These are phyloP conservation scores for Pestalotiopsis sp. DNA, from an alignment of 2,329 filamentous ascomycete genomes.

Conservation along the genomic window DNA sequence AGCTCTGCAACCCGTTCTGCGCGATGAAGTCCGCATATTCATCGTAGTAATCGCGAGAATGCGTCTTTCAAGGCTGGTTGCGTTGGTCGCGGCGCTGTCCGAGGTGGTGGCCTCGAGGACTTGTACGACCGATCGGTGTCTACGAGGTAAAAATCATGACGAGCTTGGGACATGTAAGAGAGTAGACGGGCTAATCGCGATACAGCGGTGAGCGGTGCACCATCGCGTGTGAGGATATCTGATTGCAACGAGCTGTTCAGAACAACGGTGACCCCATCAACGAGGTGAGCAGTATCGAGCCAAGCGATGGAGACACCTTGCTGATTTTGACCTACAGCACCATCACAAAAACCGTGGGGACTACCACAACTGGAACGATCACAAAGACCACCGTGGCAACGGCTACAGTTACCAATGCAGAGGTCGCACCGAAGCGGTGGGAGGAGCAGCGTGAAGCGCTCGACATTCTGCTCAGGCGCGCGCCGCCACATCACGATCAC, in stretches of 20 bases:
- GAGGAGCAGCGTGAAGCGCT: slow-evolving; percentile 20
- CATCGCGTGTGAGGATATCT: slow-evolving; percentile 3
- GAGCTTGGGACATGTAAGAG: background rate
- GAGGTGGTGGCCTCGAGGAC: background rate
- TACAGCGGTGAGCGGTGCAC: slow-evolving; percentile 12
- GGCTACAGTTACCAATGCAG: slow-evolving; percentile 10
- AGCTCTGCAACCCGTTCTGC: background rate
- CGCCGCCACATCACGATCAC: background rate
- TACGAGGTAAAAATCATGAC: slow-evolving; percentile 3
- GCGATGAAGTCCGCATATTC: background rate
- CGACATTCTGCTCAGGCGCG: slow-evolving; percentile 16
- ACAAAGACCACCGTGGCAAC: slow-evolving; percentile 18
- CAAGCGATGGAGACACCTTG: background rate
- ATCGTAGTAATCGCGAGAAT: slow-evolving; percentile 1
- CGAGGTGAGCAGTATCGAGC: slow-evolving; percentile 1
- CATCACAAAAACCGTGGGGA: slow-evolving; percentile 6
- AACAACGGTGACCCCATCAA: slow-evolving; percentile 13
- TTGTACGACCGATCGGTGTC: slow-evolving; percentile 12
- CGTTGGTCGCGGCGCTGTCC: background rate
- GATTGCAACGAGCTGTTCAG: slow-evolving; percentile 13
- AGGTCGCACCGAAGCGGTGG: slow-evolving; percentile 20
- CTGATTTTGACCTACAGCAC: slow-evolving; percentile 6
- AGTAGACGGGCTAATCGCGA: background rate
- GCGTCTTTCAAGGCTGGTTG: slow-evolving; percentile 1
- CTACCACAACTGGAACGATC: slow-evolving; percentile 10